Evolutionary conservation across 495 filamentous ascomycete genomes (phyloP), one percentile per base, ranked within the genome.

Genomic region (Penicillium manginii): DNA sequence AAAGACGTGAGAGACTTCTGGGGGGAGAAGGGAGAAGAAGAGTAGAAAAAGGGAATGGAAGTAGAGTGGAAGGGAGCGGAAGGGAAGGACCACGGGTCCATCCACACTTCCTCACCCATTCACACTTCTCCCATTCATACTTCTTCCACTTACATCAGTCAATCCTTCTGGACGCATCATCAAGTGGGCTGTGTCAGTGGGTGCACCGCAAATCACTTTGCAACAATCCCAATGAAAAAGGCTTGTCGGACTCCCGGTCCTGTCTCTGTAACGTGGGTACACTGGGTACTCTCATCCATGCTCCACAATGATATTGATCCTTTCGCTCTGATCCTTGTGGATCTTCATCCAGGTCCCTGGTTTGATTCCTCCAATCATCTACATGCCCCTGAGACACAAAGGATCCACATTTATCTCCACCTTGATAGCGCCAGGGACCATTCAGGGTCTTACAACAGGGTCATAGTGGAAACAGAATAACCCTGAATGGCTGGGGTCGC

Each of bases 141-240:
- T 39, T n/a, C 35, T 3, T 2, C 9, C 40, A 43, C 8, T 43
- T 17, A 43, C 40, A 43, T 43, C 40, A 18, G 37, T 40, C 37
- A 3, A 40, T 40, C 26, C 48, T 43, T 43, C 11, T 39, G 35
- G 57, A 66, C 57, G 54, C 60, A 66, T 66, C 63, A 63, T 66
- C 63, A 66, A 21, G 56, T 53, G 60, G 63, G 63, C 63, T 66
- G 63, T 63, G 63, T 33, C 31, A 17, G 53, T 61, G 53, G 52
- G 40, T 51, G 51, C 51, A 49, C 50, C 31, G 61, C 49, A 54
- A 42, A 64, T 60, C 57, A 64, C 22, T 62, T 51, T 35, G n/a
- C 42, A 33, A n/a, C 9, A 12, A 39, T 14, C 15, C 15, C 12
- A 39, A 9, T 18, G 4, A 9, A 47, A 47, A 51, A 51, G 45